These are phyloP conservation scores for Sphaerulina musiva DNA, from an alignment of 2,329 filamentous ascomycete genomes.

Conservation along the genomic window DNA sequence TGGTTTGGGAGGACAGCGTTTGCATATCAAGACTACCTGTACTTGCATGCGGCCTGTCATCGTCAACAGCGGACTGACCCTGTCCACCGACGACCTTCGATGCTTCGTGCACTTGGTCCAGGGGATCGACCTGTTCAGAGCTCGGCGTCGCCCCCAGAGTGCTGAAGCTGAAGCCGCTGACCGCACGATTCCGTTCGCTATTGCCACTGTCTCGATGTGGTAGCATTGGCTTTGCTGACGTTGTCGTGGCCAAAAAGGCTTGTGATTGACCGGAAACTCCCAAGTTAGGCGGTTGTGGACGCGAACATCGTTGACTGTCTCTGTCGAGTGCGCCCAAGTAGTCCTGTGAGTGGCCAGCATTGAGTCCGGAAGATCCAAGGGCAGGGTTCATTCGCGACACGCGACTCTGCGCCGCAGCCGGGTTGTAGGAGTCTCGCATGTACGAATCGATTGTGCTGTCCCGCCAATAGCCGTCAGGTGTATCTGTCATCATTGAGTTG, in stretches of 20 bases:
- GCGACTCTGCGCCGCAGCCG: background rate
- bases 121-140: conserved; percentile 2
- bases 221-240: conserved; percentile 15
- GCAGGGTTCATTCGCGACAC: conserved; percentile 1
- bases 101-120: background rate
- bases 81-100: background rate
- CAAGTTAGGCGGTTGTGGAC: conserved; percentile 5
- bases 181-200: conserved; percentile 23
- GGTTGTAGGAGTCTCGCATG: conserved; percentile 19
- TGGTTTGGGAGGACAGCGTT: background rate
- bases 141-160: conserved; percentile 1
- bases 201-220: conserved; percentile 23
- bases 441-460: conserved; percentile 24
- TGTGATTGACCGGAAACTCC: conserved; percentile 4
- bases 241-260: conserved; percentile 12
- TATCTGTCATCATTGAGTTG: conserved; percentile 12
- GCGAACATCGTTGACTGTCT: conserved; percentile 10
- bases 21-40: background rate
- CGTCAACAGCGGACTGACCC: background rate
- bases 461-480: conserved; percentile 21
- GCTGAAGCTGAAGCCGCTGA: conserved; percentile 23
- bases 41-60: background rate
- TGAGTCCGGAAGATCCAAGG: conserved; percentile 1
- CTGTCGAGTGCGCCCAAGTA: conserved; percentile 5
- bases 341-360: background rate